Evolutionary conservation across 2,329 filamentous ascomycete species (phyloP).

Genomic region (Bipolaris zeicola): DNA sequence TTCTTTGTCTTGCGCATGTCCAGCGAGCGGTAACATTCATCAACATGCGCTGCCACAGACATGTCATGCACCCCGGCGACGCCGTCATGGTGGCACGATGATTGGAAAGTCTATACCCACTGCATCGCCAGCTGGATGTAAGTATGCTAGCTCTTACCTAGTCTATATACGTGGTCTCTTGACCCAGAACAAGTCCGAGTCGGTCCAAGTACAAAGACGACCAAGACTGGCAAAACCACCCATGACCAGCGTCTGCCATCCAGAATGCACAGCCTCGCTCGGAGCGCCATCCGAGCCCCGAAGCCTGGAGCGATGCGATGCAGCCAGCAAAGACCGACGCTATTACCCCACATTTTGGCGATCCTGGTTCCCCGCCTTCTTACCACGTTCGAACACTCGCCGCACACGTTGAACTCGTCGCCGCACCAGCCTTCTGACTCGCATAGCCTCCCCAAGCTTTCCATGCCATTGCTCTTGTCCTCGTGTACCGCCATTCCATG

Average conservation of each 20-base stretch:
- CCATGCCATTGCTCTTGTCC: conserved; percentile 23
- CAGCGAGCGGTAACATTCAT: neutral
- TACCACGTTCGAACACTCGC: conserved; percentile 38
- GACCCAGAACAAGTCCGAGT: conserved; percentile 3
- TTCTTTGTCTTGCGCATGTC: neutral
- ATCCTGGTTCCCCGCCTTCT: conserved; percentile 45
- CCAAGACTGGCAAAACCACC: conserved; percentile 19
- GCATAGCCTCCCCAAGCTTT: conserved; percentile 41
- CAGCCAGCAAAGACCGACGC: conserved; percentile 26
- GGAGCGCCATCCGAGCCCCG: conserved; percentile 30
- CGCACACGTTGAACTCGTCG: conserved; percentile 26
- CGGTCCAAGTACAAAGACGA: conserved; percentile 2
- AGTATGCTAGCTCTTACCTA: conserved; percentile 19
- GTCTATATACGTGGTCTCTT: conserved; percentile 8
- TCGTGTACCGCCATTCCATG: conserved; percentile 24
- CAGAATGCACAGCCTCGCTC: conserved; percentile 31
- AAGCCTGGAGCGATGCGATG: conserved; percentile 27
- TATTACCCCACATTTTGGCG: conserved; percentile 49
- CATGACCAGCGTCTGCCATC: neutral
- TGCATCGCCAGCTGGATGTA: conserved; percentile 21
- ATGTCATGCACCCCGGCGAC: neutral
- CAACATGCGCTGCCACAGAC: neutral
- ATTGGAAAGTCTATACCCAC: conserved; percentile 25
- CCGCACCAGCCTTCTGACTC: conserved; percentile 37
- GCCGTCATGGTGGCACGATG: conserved; percentile 23